Percentiles rank a stretch among this genome's conserved stretches.
These are phyloP conservation scores for Wickerhamomyces rabaulensis DNA, from an alignment of 805 yeast species.

Conservation along the genomic window DNA sequence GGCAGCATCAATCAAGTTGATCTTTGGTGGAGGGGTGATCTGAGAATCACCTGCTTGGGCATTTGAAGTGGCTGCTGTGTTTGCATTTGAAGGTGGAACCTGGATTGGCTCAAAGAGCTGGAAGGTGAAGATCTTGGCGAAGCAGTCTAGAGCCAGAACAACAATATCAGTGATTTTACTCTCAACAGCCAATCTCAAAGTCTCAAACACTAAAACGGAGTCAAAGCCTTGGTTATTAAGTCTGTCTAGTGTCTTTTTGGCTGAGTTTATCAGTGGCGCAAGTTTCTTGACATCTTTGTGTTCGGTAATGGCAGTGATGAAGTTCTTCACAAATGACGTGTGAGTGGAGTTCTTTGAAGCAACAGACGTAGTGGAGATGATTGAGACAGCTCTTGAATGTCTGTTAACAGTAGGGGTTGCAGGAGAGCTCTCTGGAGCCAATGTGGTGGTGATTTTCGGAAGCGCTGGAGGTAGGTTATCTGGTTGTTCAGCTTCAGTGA, in stretches of 20 bases:
- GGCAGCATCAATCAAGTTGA: conserved; percentile 70
- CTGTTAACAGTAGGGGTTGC: conserved; percentile 7
- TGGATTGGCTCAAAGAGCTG: conserved; percentile 61
- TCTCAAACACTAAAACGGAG: conserved; percentile 62
- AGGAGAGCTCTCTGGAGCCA: conserved; percentile 15
- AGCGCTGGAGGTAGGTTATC: background rate
- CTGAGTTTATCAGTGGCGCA: conserved; percentile 28
- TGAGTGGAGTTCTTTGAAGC: conserved; percentile 27
- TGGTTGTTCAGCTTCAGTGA: conserved; percentile 10
- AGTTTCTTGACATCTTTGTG: conserved; percentile 57
- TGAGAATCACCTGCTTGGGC: conserved; percentile 28
- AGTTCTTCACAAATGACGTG: conserved; percentile 42
- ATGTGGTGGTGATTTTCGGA: conserved; percentile 4
- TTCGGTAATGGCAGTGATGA: conserved; percentile 51
- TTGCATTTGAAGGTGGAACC: conserved; percentile 40
- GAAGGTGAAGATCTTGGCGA: conserved; percentile 86
- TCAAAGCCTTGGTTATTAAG: conserved; percentile 30
- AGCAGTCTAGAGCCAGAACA: conserved; percentile 72
- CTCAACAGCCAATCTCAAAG: conserved; percentile 72
- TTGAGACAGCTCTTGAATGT: conserved; percentile 17
- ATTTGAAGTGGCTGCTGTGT: conserved; percentile 13
- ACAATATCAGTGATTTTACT: conserved; percentile 59
- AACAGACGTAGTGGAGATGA: conserved; percentile 15
- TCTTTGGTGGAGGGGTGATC: conserved; percentile 49
- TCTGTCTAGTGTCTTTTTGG: conserved; percentile 27